Evolutionary conservation across 768 basidiomycete genomes (phyloP), one percentile per base, ranked within the genome.

Genomic region (Leccinum variicolor): DNA sequence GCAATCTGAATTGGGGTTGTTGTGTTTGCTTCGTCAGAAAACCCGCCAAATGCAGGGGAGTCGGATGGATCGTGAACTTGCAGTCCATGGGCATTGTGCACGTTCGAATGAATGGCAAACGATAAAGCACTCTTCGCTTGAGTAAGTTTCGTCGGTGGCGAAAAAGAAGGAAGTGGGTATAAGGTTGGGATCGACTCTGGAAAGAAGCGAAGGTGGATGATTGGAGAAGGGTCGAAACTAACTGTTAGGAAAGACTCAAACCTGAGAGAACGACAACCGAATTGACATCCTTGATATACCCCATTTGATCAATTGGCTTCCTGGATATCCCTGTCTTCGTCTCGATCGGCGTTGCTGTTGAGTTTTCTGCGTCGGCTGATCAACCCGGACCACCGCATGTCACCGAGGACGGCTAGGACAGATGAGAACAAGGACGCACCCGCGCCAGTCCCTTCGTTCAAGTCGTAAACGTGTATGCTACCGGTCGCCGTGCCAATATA

Each of bases 211-310:
- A 19, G 29, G 46, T 52, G 1, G 25, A 26, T 56, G 41, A 61
- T 46, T 33, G 49, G 52, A 31, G 8, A 15, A 8, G n/a, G 14
- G 10, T 11, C 9, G 26, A 6, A 10, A 3, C 6, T 5, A 39
- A 45, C 14, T 17, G 33, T 23, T 14, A 29, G 28, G 33, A 45
- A 41, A 64, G 80, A 57, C 55, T 19, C 66, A 33, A 55, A 93
- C 95, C 95, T 25, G 92, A 90, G 4, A 98, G 80, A 5, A 90
- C 78, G 3, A 92, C 86, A 23, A 99, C 76, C 4, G 91, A 89
- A 64, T 92, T 88, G n/a, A 91, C 81, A 63, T 93, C 90, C 60
- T 86, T 86, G 61, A 98, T 81, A 53, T 86, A 89, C 0, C 87
- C 92, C 3, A 99, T 76, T 67, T 95, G 93, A 55, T 98, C 96